Base-by-base conservation (phyloP, 2,329 filamentous ascomycete genomes). In the Xylaria sp. region DNA sequence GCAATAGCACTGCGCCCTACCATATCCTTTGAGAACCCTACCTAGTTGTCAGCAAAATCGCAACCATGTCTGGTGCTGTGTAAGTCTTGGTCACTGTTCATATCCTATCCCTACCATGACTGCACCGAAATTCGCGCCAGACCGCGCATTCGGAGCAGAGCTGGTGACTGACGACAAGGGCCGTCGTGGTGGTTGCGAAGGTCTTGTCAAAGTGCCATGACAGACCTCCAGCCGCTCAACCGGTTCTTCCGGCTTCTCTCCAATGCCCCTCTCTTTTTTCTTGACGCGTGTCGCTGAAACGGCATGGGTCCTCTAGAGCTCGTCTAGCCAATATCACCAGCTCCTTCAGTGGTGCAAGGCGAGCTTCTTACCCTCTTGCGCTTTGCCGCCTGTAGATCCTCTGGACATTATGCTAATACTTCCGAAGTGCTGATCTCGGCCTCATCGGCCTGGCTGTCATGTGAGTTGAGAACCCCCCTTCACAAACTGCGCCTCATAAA, bases 361-460 rank as follows among this genome's bases (percentile, higher is more conserved):
- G 77, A 74, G 71, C 75, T 74, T 71, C 70, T 67, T 66, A 59
- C 69, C 54, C 52, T 52, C 28, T 63, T 61, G 58, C 62, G 40
- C 59, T 60, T 45, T 33, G 42, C 33, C 65, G 65, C 67, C 67
- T 71, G 69, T 55, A 64, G 62, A 51, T 58, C 60, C 54, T 57
- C 56, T 70, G 69, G 76, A 70, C 77, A 73, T 69, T 76, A 82
- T 87, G 82, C 86, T 88, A 80, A 88, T 83, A 72, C 75, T 81
- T 77, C 75, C 67, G 75, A 78, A 92, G 89, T 83, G 89, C 88
- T 88, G 91, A 95, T 88, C 89, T 95, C 82, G 92, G 92, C 85
- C 90, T 95, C 77, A 94, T 95, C 79, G 92, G 92, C 87, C 86
- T 95, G 84, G 92, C 92, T 83, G 92, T 95, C 82, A 95, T 95